phyloP scores from a whole-genome alignment of 2,329 filamentous ascomycete genomes.

The Dactylellina haptotyla region DNA sequence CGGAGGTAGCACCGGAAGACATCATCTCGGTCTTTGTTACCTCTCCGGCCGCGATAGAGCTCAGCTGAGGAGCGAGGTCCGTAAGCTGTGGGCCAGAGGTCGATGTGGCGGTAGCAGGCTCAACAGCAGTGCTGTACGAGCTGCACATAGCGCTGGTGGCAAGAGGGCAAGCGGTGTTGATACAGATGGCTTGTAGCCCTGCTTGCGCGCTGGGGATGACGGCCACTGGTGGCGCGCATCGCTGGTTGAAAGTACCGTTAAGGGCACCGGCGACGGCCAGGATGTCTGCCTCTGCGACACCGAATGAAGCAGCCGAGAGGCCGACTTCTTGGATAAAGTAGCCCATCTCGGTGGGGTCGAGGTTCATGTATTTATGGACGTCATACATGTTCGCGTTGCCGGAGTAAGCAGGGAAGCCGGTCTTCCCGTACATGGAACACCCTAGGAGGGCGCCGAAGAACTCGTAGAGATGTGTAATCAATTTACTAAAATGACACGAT shows the following conservation, averaged over 20 bases:
- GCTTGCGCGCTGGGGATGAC: constrained; percentile 64
- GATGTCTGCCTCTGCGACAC: constrained; percentile 68
- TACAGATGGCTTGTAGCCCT: constrained; percentile 69
- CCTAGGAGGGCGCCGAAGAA: constrained; percentile 71
- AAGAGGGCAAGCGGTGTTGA: constrained; percentile 65
- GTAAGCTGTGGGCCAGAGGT: constrained; percentile 27
- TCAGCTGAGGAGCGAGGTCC: constrained; percentile 29
- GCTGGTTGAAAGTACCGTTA: constrained; percentile 66
- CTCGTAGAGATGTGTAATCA: constrained; percentile 71
- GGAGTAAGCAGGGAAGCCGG: constrained; percentile 66
- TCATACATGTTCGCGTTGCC: constrained; percentile 66
- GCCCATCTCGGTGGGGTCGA: constrained; percentile 66
- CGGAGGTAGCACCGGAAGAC: constrained; percentile 18
- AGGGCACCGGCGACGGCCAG: constrained; percentile 66
- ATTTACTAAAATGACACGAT: constrained; percentile 61
- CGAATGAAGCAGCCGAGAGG: constrained; percentile 69
- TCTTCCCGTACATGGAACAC: constrained; percentile 66
- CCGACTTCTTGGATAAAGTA: constrained; percentile 72
- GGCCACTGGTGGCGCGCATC: constrained; percentile 65
- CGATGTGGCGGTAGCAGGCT: constrained; percentile 10
- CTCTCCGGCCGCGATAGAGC: constrained; percentile 21
- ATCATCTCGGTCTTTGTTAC: constrained; percentile 7
- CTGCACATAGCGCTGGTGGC: constrained; percentile 64
- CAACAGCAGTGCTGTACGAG: constrained; percentile 60
- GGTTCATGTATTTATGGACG: constrained; percentile 71